Evolutionary conservation across 176 grass and related monocot species (phyloP).

Genomic region (Areca catechu): DNA sequence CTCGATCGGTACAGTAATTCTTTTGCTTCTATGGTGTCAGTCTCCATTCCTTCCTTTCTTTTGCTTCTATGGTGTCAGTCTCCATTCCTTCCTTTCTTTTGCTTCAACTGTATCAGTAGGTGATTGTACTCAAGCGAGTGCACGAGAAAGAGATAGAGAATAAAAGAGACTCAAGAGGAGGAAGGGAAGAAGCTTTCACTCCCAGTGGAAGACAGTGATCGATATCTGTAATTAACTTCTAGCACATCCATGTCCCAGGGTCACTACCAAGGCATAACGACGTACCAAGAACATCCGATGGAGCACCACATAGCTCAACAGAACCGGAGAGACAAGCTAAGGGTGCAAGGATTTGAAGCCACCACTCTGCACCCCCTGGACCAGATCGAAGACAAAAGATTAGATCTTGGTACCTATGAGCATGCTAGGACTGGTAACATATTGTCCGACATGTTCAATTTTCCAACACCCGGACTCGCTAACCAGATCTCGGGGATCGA

Average conservation of each 20-base stretch:
- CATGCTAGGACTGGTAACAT: conserved; percentile 56
- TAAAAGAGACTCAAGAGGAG: conserved; percentile 31
- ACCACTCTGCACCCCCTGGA: conserved; percentile 31
- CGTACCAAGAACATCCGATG: conserved; percentile 24
- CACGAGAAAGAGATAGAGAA: conserved; percentile 11
- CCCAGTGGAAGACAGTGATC: background rate
- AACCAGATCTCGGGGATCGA: conserved; percentile 61
- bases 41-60: too few species aligned
- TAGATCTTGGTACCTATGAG: conserved; percentile 45
- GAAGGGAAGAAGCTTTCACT: conserved; percentile 27
- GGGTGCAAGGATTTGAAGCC: conserved; percentile 65
- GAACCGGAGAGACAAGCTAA: conserved; percentile 79
- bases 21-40: too few species aligned
- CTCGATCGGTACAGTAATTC: too few species aligned
- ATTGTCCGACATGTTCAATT: conserved; percentile 98
- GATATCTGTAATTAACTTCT: too few species aligned
- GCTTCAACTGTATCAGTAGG: too few species aligned
- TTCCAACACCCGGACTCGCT: conserved; percentile 55
- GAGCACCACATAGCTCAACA: conserved; percentile 86
- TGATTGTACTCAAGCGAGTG: background rate
- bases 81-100: too few species aligned
- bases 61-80: too few species aligned
- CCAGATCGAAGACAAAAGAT: conserved; percentile 30
- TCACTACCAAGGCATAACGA: conserved; percentile 59
- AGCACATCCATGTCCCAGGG: conserved; percentile 76